Conservation (phyloP, 768 basidiomycete species). For the Pluteus cervinus region DNA sequence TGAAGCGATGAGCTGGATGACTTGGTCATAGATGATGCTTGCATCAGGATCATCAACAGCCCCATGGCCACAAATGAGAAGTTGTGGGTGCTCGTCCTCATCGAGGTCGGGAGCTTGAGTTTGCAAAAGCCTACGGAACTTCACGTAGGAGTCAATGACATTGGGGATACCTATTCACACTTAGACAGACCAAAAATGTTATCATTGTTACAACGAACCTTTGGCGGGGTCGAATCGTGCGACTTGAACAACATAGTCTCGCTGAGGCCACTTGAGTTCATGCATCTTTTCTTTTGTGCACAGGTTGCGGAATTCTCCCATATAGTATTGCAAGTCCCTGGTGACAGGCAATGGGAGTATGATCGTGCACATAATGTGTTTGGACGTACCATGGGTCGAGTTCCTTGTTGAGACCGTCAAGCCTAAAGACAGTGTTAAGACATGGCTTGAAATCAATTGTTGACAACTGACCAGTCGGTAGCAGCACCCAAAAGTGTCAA, state of each 20-base stretch:
- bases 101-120: slow-evolving; percentile 33
- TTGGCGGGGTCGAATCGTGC: slow-evolving; percentile 91
- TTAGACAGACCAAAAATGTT: background rate
- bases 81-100: slow-evolving; percentile 59
- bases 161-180: slow-evolving; percentile 63
- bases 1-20: slow-evolving; percentile 52
- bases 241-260: slow-evolving; percentile 86
- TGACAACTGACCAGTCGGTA: slow-evolving; percentile 67
- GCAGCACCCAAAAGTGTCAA: slow-evolving; percentile 74
- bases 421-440: slow-evolving; percentile 32
- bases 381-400: slow-evolving; percentile 52
- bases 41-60: slow-evolving; percentile 95
- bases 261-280: slow-evolving; percentile 70
- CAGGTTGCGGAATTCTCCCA: slow-evolving; percentile 79
- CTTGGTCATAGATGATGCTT: slow-evolving; percentile 83
- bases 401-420: slow-evolving; percentile 94
- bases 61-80: slow-evolving; percentile 85
- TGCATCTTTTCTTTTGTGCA: slow-evolving; percentile 78
- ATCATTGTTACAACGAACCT: slow-evolving; percentile 17
- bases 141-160: slow-evolving; percentile 83
- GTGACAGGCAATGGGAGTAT: slow-evolving; percentile 2
- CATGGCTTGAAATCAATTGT: background rate
- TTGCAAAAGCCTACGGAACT: slow-evolving; percentile 66
- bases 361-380: background rate
- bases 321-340: slow-evolving; percentile 80